These are phyloP conservation scores for Magnolia officinalis DNA, from an alignment of 164 flowering plant genomes.

Conservation along the genomic window DNA sequence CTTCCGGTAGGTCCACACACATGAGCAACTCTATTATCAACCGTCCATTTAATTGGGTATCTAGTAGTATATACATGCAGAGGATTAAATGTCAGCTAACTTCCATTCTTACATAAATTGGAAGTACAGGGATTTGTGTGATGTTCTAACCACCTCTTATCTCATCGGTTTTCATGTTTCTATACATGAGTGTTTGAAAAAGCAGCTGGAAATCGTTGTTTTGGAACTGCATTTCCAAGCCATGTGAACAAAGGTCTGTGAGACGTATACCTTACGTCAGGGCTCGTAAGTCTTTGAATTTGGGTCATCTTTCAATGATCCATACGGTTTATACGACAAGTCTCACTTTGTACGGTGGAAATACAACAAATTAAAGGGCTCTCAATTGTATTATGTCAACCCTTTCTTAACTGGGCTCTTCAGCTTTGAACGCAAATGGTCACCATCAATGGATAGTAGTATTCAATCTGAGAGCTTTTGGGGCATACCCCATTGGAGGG, in stretches of 20 bases:
- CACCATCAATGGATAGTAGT: no score
- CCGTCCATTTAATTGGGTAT: background rate
- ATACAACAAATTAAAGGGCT: no score
- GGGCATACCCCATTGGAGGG: no score
- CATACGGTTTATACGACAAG: no score
- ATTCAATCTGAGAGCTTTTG: no score
- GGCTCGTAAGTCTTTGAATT: no score
- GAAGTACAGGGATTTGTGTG: background rate
- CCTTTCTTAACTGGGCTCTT: no score
- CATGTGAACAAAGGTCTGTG: background rate
- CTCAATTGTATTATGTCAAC: no score
- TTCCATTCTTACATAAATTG: background rate
- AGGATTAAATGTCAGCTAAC: background rate
- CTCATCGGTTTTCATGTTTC: background rate
- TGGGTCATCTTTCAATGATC: no score
- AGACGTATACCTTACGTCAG: no score
- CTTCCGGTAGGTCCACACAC: slow-evolving; percentile 31
- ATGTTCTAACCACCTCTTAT: background rate
- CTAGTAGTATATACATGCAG: background rate
- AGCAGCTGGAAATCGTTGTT: background rate
- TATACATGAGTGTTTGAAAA: background rate
- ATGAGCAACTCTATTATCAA: background rate
- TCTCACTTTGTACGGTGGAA: no score
- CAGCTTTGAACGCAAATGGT: no score
- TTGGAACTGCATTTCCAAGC: background rate